A percentile compares a stretch with the other conserved stretches of the same genome.
Evolutionary conservation across 1,284 basidiomycete species (phyloP).

Genomic region (Fistulina hepatica): DNA sequence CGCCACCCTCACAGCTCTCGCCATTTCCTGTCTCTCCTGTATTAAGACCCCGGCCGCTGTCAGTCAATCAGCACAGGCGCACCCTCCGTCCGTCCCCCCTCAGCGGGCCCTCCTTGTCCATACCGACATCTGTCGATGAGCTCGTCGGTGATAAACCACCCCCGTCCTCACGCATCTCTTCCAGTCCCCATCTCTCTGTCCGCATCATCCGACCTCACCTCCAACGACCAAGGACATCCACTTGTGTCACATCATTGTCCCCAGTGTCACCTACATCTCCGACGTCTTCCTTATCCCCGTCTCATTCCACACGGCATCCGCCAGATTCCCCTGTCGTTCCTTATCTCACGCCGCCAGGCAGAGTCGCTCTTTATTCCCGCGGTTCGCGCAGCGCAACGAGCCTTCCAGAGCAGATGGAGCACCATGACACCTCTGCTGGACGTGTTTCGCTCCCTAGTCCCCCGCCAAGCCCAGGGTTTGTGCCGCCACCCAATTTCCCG

Average conservation of each 20-base stretch:
- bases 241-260: neutral
- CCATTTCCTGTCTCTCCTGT: too few relatives aligned
- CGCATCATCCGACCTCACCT: conserved; percentile 1
- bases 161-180: conserved; percentile 11
- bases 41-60: too few relatives aligned
- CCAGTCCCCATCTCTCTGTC: conserved; percentile 7
- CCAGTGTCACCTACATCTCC: conserved; percentile 1
- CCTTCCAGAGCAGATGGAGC: neutral
- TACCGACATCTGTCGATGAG: conserved; percentile 2
- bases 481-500: too few relatives aligned
- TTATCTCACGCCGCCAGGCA: too few relatives aligned
- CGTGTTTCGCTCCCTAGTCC: too few relatives aligned
- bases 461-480: too few relatives aligned
- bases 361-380: neutral
- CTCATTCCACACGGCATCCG: neutral
- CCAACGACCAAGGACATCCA: neutral
- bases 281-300: neutral
- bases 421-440: neutral
- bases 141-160: conserved; percentile 1
- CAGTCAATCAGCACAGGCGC: too few relatives aligned
- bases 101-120: conserved; percentile 9
- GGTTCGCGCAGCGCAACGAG: neutral
- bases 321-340: neutral
- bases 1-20: too few relatives aligned
- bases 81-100: conserved; percentile 12